phyloP scores from a whole-genome alignment of 345 rosid genomes.

The Aurinia saxatilis region DNA sequence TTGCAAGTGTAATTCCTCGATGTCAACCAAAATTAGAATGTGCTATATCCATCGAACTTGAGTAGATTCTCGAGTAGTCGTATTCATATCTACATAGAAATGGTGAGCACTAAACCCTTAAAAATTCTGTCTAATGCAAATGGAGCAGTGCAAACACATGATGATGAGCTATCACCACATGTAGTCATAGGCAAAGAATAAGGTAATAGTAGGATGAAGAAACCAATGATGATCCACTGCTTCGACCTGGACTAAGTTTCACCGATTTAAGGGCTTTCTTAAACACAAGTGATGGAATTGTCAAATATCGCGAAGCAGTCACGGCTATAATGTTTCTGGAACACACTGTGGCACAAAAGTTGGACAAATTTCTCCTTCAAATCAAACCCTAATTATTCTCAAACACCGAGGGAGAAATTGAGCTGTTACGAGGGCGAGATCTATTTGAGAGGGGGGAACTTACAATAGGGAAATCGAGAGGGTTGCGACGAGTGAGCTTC shows the following conservation, averaged over 20 bases:
- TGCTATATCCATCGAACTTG: not conserved
- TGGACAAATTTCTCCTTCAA: not conserved
- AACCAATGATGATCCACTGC: not conserved
- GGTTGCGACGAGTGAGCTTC: slow-evolving; percentile 58
- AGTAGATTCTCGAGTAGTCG: not conserved
- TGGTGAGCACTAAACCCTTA: not conserved
- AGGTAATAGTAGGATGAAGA: not conserved
- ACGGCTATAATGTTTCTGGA: no score
- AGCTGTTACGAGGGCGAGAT: no score
- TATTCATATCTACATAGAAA: no score
- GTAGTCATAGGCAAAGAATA: not conserved
- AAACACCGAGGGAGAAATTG: not conserved
- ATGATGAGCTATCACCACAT: not conserved
- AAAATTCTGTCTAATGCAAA: not conserved
- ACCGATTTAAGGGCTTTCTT: not conserved
- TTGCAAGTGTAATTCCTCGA: not conserved
- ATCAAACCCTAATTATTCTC: not conserved
- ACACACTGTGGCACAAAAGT: not conserved
- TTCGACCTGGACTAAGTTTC: not conserved
- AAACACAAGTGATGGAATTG: no score
- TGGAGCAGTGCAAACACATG: not conserved
- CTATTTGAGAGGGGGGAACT: no score
- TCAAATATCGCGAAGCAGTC: no score
- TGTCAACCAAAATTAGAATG: not conserved
- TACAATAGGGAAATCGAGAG: slow-evolving; percentile 68